Percentiles rank a stretch among this genome's conserved stretches.
These are phyloP conservation scores for Geosmithia putterillii DNA, from an alignment of 2,329 filamentous ascomycete genomes.

Conservation along the genomic window DNA sequence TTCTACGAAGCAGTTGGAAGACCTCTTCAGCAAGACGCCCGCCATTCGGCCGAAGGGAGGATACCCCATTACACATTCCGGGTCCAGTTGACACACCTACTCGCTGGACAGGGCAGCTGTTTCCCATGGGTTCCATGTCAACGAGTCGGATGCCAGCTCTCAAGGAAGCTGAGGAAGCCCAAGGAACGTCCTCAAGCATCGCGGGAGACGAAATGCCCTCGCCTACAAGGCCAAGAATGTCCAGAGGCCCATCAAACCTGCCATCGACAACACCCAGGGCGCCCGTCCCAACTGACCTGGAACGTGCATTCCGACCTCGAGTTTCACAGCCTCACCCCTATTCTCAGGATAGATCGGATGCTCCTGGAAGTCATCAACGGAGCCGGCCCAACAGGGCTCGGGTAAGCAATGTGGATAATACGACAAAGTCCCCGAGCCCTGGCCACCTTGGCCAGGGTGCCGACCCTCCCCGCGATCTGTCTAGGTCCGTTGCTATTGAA, in stretches of 20 bases:
- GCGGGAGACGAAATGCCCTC: slow-evolving; percentile 8
- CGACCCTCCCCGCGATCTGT: not conserved
- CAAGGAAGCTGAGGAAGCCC: slow-evolving; percentile 16
- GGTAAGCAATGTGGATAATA: not conserved
- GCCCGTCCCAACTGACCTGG: slow-evolving; percentile 29
- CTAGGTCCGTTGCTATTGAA: not conserved
- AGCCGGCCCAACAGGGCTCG: not conserved
- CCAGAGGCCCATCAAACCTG: not conserved
- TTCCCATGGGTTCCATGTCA: slow-evolving; percentile 17
- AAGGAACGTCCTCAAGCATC: slow-evolving; percentile 5
- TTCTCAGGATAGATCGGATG: not conserved
- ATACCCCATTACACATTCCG: slow-evolving; percentile 7
- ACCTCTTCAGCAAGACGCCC: slow-evolving; percentile 12
- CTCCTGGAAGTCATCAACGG: not conserved
- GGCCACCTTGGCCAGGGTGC: not conserved
- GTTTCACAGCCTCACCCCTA: slow-evolving; percentile 1
- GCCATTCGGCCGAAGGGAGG: slow-evolving; percentile 9
- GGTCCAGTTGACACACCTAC: slow-evolving; percentile 26
- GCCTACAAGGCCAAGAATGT: not conserved
- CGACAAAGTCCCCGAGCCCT: not conserved
- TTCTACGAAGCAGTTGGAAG: slow-evolving; percentile 12
- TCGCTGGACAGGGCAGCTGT: slow-evolving; percentile 29
- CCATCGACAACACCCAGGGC: slow-evolving; percentile 29
- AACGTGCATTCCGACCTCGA: slow-evolving; percentile 17
- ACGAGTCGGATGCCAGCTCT: slow-evolving; percentile 16